Base-by-base conservation (phyloP, 257 asterid genomes). In the Ballota nigra region DNA sequence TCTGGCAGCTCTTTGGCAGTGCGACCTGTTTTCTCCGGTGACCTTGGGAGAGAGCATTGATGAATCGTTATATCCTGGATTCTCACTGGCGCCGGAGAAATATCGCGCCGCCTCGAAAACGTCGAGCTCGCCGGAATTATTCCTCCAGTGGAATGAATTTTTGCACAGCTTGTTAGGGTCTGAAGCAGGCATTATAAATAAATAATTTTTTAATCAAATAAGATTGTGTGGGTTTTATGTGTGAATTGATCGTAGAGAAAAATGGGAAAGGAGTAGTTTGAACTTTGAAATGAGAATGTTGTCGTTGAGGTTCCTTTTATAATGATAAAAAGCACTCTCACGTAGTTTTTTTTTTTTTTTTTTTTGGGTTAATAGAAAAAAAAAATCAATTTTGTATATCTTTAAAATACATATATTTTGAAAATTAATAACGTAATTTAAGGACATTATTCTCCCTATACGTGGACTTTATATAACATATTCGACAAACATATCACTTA, bases 51-150 rank as follows among this genome's bases (percentile, higher is more conserved):
- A 24, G 16, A 26, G 38, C 56, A 15, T 12, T 8, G 68, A n/a
- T 8, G 49, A 41, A 16, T 22, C 63, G 28, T 70, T 49, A 47
- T 70, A 31, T 1, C 77, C 64, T 28, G 78, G 72, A 58, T 56
- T 61, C 70, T 86, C 97, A 16, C 81, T 75, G 72, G 73, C 77
- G 18, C 74, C 82, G 40, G 96, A 85, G 89, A 90, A 93, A 67
- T 93, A 93, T 22, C 76, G 78, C 23, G 94, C 84, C 2, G 97
- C 98, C 84, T 90, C 96, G 73, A 93, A 93, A 22, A 91, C 97
- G 31, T 86, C 96, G 20, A 93, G 84, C 73, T 93, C 96, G 23
- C 85, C 96, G 49, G 97, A 90, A 11, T 78, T 75, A 3, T 82
- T 89, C 73, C 81, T 82, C 84, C 88, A 52, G 67, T 76, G 86